A percentile compares a stretch with the other conserved stretches of the same genome.
These are phyloP conservation scores for Sclerotinia spermophila DNA, from an alignment of 2,329 filamentous ascomycete genomes.

Conservation along the genomic window DNA sequence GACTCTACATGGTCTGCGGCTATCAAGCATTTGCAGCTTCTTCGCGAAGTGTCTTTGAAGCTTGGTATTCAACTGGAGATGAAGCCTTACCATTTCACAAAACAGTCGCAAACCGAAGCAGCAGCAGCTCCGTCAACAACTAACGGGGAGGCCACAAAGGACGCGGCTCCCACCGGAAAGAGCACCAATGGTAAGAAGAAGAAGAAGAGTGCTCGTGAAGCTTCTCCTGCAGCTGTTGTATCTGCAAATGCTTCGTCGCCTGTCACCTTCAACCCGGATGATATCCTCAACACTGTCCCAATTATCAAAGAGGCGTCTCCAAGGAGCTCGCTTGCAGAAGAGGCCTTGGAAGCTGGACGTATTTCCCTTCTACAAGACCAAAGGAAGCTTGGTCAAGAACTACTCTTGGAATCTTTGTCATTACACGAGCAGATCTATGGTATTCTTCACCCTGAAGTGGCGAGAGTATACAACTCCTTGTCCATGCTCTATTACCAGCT, in stretches of 20 bases:
- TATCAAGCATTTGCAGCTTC: slow-evolving; percentile 73
- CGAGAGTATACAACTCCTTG: slow-evolving; percentile 87
- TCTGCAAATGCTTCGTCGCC: slow-evolving; percentile 45
- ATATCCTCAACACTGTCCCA: slow-evolving; percentile 90
- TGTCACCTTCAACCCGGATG: slow-evolving; percentile 73
- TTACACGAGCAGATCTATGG: slow-evolving; percentile 98
- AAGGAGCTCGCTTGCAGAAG: slow-evolving; percentile 85
- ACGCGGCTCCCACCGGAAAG: slow-evolving; percentile 36
- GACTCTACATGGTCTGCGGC: slow-evolving; percentile 62
- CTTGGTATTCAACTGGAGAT: slow-evolving; percentile 83
- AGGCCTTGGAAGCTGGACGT: slow-evolving; percentile 90
- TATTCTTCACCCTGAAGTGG: slow-evolving; percentile 93
- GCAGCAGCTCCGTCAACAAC: slow-evolving; percentile 35
- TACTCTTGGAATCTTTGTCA: slow-evolving; percentile 91
- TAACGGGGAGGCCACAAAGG: slow-evolving; percentile 43
- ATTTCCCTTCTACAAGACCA: slow-evolving; percentile 96
- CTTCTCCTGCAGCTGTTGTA: slow-evolving; percentile 42
- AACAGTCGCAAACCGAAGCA: slow-evolving; percentile 41
- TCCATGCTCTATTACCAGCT: slow-evolving; percentile 96
- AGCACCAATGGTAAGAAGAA: slow-evolving; percentile 41
- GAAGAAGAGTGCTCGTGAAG: slow-evolving; percentile 60
- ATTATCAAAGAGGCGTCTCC: slow-evolving; percentile 92
- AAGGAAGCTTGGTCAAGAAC: slow-evolving; percentile 91
- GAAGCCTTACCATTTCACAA: slow-evolving; percentile 68
- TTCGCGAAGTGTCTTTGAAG: slow-evolving; percentile 86